These are phyloP conservation scores for Candida taoyuanica DNA, from an alignment of 805 yeast genomes.

Conservation along the genomic window DNA sequence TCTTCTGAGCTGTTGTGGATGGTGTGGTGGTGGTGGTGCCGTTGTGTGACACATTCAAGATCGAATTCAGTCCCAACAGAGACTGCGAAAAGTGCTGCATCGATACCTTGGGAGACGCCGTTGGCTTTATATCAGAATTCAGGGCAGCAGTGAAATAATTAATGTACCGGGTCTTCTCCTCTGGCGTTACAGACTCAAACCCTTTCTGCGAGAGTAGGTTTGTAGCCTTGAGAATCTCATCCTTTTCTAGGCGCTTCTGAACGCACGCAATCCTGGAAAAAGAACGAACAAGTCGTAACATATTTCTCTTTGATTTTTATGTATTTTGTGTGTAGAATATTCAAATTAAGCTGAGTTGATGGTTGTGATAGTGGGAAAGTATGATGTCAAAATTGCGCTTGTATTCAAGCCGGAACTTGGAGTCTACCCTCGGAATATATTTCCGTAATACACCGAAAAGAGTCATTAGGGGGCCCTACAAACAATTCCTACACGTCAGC, in stretches of 20 bases:
- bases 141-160: slow-evolving; percentile 15
- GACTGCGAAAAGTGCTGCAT: slow-evolving; percentile 17
- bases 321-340: too few relatives aligned
- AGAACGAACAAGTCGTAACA: slow-evolving; percentile 3
- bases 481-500: too few relatives aligned
- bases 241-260: slow-evolving; percentile 10
- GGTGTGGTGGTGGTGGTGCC: background rate
- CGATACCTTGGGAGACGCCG: slow-evolving; percentile 1
- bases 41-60: slow-evolving; percentile 3
- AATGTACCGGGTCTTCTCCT: slow-evolving; percentile 17
- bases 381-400: too few relatives aligned
- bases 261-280: slow-evolving; percentile 3
- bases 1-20: background rate
- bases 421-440: background rate
- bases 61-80: slow-evolving; percentile 15
- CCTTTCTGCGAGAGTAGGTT: slow-evolving; percentile 6
- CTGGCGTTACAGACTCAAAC: slow-evolving; percentile 7
- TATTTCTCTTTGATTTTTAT: too few relatives aligned
- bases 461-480: too few relatives aligned
- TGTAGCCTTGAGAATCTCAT: slow-evolving; percentile 13
- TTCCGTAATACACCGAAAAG: too few relatives aligned
- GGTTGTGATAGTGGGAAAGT: background rate
- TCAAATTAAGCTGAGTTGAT: too few relatives aligned
- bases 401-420: too few relatives aligned
- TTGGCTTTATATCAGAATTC: slow-evolving; percentile 13